These are phyloP conservation scores for Hygrophoropsis aurantiaca DNA, from an alignment of 768 basidiomycete genomes.

Conservation along the genomic window DNA sequence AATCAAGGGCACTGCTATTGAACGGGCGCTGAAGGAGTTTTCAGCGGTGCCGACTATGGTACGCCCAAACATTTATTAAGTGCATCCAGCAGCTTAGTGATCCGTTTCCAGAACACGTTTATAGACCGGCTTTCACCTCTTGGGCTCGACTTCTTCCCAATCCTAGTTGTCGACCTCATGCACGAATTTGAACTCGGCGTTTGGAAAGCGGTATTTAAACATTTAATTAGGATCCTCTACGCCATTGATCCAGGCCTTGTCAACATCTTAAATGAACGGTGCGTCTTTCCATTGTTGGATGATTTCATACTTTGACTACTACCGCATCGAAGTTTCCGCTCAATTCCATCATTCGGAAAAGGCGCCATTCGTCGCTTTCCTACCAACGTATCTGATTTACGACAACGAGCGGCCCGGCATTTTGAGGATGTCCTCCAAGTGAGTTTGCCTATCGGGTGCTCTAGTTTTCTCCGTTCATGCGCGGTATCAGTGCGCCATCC, in stretches of 20 bases:
- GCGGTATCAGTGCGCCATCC: slow-evolving; percentile 30
- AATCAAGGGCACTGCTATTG: slow-evolving; percentile 10
- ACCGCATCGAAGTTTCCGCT: slow-evolving; percentile 11
- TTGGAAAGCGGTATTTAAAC: slow-evolving; percentile 36
- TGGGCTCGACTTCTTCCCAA: slow-evolving; percentile 21
- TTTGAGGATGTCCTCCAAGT: slow-evolving; percentile 46
- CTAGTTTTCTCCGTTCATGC: background rate
- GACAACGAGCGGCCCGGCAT: slow-evolving; percentile 35
- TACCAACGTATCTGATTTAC: slow-evolving; percentile 34
- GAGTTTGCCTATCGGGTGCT: background rate
- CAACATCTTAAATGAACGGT: slow-evolving; percentile 26
- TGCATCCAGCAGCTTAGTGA: background rate
- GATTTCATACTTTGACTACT: background rate
- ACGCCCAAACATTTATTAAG: background rate
- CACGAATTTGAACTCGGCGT: slow-evolving; percentile 43
- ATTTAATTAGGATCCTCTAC: slow-evolving; percentile 34
- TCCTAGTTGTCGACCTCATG: slow-evolving; percentile 36
- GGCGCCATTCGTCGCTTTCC: slow-evolving; percentile 36
- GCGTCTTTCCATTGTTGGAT: background rate
- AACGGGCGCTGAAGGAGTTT: slow-evolving; percentile 6
- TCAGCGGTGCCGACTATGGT: slow-evolving; percentile 14
- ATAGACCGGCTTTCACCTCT: slow-evolving; percentile 15
- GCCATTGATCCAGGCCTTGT: slow-evolving; percentile 9
- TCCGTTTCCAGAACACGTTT: slow-evolving; percentile 33
- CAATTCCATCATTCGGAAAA: slow-evolving; percentile 20